Conservation (phyloP, 148 eudicot genomes). For the Selenicereus undatus region DNA sequence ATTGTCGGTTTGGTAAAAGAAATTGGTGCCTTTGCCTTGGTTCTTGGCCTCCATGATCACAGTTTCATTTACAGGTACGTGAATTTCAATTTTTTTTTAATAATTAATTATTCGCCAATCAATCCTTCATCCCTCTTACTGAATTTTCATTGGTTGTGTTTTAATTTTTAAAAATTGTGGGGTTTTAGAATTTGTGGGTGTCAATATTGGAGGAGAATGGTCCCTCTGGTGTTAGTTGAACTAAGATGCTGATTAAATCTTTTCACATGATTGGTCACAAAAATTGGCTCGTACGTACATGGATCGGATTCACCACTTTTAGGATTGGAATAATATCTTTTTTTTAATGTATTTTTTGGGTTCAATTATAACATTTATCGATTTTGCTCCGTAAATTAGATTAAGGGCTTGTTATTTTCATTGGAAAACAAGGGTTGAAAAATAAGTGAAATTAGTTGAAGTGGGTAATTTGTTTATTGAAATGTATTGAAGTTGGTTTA, state of each 20-base stretch:
- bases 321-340: neutral
- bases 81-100: neutral
- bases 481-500: too few species aligned
- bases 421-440: too few species aligned
- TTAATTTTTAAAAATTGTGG: neutral
- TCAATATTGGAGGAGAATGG: conserved; percentile 3
- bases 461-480: too few species aligned
- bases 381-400: too few species aligned
- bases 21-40: conserved; percentile 74
- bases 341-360: too few species aligned
- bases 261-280: neutral
- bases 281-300: neutral
- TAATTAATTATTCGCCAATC: neutral
- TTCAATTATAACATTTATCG: too few species aligned
- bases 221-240: conserved; percentile 15
- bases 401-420: too few species aligned
- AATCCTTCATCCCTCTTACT: neutral
- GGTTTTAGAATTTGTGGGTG: neutral
- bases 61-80: conserved; percentile 90
- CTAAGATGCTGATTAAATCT: conserved; percentile 16
- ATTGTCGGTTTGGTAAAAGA: conserved; percentile 62
- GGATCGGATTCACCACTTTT: neutral
- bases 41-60: conserved; percentile 77
- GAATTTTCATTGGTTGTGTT: conserved; percentile 3
- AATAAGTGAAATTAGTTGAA: too few species aligned